Base-by-base conservation (phyloP, 139 green algal genomes). In the Chlorella sp. region DNA sequence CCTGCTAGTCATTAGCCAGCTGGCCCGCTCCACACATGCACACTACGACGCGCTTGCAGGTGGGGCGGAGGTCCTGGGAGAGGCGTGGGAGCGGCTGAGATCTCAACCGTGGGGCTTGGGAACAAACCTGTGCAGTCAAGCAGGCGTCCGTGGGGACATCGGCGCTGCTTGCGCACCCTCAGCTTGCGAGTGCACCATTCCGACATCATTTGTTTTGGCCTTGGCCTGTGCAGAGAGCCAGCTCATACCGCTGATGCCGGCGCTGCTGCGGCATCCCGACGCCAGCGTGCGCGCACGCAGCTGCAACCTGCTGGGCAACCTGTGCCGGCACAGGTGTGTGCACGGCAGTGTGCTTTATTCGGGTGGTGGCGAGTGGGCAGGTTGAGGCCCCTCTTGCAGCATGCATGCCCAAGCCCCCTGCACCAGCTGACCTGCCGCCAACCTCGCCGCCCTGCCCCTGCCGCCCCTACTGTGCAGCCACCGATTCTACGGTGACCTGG, bases 251-350 rank as follows among this genome's bases (percentile, higher is more conserved):
- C 73, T 77, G 8, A 60, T 92, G 81, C 75, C 86, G 24, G 54
- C 70, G 62, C 86, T 96, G 84, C 89, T 97, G 46, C 51, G n/a
- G 6, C 91, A 97, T 83, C 24, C 79, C 0, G 92, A 96, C 46
- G 54, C 92, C n/a, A 89, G 78, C 51, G 94, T 99, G 65, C 92
- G 97, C 46, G 93, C 96, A 14, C 91, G 95, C 22, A 88, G 90
- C 41, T 96, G 91, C 90, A 98, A 98, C 88, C 86, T 98, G 43
- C 51, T 99, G 32, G 97, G 97, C 87, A 99, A 99, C 90, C 92
- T 99, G 89, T 99, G 97, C 92, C 93, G 90, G 51, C 95, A 94
- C 70, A 90, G 82, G 73, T 82, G 58, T 60, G 26, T 60, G 72
- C 14, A 9, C 0, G 34, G n/a, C 30, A 34, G 74, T 28, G 44